Percentiles rank a stretch among this genome's conserved stretches.
These are phyloP conservation scores for Epichloe amarillans DNA, from an alignment of 2,329 filamentous ascomycete genomes.

Conservation along the genomic window DNA sequence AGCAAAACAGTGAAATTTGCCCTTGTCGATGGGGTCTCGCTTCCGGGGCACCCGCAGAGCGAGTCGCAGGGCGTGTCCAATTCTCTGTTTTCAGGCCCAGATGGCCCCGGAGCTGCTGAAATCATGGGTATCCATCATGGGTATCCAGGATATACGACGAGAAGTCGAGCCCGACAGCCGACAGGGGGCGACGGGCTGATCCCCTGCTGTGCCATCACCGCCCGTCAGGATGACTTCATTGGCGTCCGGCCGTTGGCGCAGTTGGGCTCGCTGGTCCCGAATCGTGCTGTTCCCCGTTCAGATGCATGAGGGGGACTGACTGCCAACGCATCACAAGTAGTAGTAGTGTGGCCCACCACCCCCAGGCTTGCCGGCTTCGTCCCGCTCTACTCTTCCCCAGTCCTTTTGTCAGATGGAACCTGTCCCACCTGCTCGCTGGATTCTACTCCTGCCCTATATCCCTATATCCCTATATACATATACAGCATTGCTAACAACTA, in stretches of 20 bases:
- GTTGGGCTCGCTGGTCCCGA: slow-evolving; percentile 8
- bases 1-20: neutral
- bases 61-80: neutral
- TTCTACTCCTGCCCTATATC: slow-evolving; percentile 17
- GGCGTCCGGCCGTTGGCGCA: slow-evolving; percentile 7
- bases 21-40: neutral
- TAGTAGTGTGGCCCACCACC: slow-evolving; percentile 14
- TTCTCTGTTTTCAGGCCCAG: neutral
- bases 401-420: neutral
- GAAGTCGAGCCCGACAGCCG: neutral
- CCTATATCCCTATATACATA: slow-evolving; percentile 23
- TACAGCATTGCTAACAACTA: slow-evolving; percentile 22
- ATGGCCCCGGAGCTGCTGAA: neutral
- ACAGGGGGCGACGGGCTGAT: neutral
- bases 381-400: neutral
- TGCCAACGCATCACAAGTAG: slow-evolving; percentile 26
- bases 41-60: neutral
- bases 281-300: slow-evolving; percentile 36
- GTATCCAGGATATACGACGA: neutral
- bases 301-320: slow-evolving; percentile 33
- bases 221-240: slow-evolving; percentile 7
- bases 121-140: neutral
- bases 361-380: slow-evolving; percentile 11
- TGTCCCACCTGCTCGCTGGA: slow-evolving; percentile 8
- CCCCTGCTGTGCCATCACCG: slow-evolving; percentile 3